Base-by-base conservation (phyloP, 2,329 filamentous ascomycete species). In the Arachnopeziza araneosa region DNA sequence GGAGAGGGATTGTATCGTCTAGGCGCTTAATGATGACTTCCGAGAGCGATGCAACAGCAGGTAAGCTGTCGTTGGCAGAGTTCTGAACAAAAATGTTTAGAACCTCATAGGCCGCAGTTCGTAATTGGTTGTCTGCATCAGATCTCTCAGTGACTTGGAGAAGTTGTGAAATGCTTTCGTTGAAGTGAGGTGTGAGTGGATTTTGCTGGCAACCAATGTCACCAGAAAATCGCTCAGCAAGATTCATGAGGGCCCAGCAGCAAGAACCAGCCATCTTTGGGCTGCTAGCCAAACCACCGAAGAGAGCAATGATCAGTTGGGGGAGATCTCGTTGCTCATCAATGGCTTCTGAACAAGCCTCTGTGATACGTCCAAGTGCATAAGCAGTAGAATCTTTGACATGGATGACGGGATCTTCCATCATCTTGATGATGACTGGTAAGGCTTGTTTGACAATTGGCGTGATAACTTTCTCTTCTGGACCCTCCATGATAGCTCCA, bases 171-270 rank as follows among this genome's bases (percentile, higher is more conserved):
- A 98, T 88, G 73, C 93, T 96, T 70, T 93, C 85, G 77, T 96
- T 89, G 79, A 99, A 99, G 78, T 97, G 91, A 64, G 88, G 86
- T 1, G 93, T 96, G 55, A 99, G 81, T 51, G 91, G 83, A 78
- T 98, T 99, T 69, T 88, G 80, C 50, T 80, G 69, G 62, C 87
- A 88, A 55, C 90, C 91, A 59, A 87, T 83, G 58, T 97, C 93
- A 60, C 92, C 91, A 30, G 92, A 90, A 73, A 98, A 99, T 63
- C 93, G 89, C 73, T 99, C 95, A 12, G 95, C 93, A 72, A 99
- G 79, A 77, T 98, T 99, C 91, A 99, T 98, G 67, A 99, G 79
- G 32, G 95, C 93, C 95, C 96, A 97, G 79, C 95, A 99, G 85
- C 95, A 98, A 30, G 95, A 99, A 58, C 91, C 87, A 32, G 93